Conservation (phyloP, 108 stramenopile genomes). For the Cylindrotheca fusiformis region DNA sequence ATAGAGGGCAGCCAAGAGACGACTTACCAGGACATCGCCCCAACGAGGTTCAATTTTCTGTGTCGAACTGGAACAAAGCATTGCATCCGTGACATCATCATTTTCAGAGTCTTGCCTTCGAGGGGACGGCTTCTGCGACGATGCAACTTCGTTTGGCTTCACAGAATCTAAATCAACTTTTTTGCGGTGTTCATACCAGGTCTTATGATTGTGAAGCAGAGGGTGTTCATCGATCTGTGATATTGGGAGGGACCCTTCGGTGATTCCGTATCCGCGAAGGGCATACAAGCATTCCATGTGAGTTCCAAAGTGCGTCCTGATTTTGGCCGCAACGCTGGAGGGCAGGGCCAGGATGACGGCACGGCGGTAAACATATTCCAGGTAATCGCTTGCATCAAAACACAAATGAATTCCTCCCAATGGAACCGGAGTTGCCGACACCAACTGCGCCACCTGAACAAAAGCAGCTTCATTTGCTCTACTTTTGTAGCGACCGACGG, state of each 20-base stretch:
- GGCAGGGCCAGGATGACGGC: background rate
- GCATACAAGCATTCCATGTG: constrained; percentile 18
- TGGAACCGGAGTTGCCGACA: background rate
- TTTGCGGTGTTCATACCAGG: too few relatives aligned
- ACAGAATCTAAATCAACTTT: background rate
- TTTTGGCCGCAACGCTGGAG: background rate
- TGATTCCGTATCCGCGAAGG: constrained; percentile 17
- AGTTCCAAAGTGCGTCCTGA: constrained; percentile 14
- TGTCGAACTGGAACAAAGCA: background rate
- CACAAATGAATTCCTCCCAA: background rate
- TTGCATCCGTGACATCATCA: background rate
- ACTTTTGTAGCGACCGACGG: background rate
- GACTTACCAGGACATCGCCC: background rate
- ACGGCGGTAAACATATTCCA: background rate
- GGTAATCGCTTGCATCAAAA: too few relatives aligned
- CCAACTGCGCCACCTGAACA: background rate
- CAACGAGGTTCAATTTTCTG: background rate
- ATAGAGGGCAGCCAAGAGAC: too few relatives aligned
- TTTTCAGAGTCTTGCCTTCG: background rate
- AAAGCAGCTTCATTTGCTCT: background rate
- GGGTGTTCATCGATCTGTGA: background rate
- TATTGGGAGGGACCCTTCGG: constrained; percentile 3
- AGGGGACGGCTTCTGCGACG: background rate
- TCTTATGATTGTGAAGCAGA: background rate
- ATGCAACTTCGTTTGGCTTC: background rate